Evolutionary conservation across 1,284 basidiomycete genomes (phyloP), one percentile per base, ranked within the genome.

Genomic region (Fomitopsis palustris): DNA sequence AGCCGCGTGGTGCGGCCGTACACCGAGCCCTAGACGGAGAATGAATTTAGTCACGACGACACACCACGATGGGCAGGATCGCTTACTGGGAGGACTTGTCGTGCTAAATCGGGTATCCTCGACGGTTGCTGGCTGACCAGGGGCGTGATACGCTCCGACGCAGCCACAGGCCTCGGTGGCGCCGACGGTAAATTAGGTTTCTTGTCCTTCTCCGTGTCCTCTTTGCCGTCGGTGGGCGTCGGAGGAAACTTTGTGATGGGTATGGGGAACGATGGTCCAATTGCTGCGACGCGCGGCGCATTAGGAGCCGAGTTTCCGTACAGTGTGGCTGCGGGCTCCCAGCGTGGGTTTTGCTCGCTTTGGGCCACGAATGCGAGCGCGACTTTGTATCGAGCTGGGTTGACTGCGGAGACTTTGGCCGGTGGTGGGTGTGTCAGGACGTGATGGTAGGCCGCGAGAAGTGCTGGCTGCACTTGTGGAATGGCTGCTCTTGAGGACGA

Each of bases 361-460:
- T 86, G 80, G 0, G 76, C 68, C 33, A 90, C 77, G 14, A 91
- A 74, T 0, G 84, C 78, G 78, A 90, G 83, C 3, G 86, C 85
- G 27, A 90, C 85, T 66, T 83, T 84, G 72, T 90, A 88, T 53
- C 86, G 80, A 2, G 81, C 73, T 19, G 82, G 82, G 57, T 83
- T 87, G 8, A 82, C 72, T 4, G 80, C 64, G 1, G 68, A 73
- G 3, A 77, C 72, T 49, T 75, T 76, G 1, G 76, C 61, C 19
- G 77, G 76, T 2, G 78, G 81, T 25, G 77, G 86, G 63, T 89
- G 83, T 0, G 84, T 87, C 56, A 89, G 80, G 60, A 89, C 83
- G 64, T 91, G 84, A 62, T 89, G 88, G 66, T 88, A 90, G 3
- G 88, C 88, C 6, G 77, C 75, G 42, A 87, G 69, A n/a, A 90